phyloP scores from a whole-genome alignment of 2,329 filamentous ascomycete species.

The Ramichloridium luteum region DNA sequence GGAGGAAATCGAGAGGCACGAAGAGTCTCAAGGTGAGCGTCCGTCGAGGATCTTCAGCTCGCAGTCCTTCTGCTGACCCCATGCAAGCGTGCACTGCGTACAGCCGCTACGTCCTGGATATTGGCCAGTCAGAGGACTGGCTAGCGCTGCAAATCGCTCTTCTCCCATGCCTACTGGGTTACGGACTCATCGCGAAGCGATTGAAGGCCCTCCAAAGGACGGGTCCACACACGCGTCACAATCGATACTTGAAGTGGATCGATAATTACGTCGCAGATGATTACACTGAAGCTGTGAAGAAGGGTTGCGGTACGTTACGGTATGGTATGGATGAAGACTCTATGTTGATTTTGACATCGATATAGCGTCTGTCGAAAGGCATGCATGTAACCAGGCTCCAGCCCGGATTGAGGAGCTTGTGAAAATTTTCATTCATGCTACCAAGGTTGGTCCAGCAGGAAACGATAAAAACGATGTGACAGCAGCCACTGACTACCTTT shows the following conservation, averaged over 20 bases:
- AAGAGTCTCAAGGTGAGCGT: slow-evolving; percentile 59
- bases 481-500: slow-evolving; percentile 2
- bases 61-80: not conserved
- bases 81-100: slow-evolving; percentile 62
- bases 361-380: slow-evolving; percentile 60
- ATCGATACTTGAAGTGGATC: slow-evolving; percentile 78
- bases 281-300: slow-evolving; percentile 58
- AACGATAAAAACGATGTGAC: not conserved
- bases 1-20: slow-evolving; percentile 56
- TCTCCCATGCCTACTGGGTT: slow-evolving; percentile 81
- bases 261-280: slow-evolving; percentile 75
- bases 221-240: slow-evolving; percentile 17
- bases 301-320: slow-evolving; percentile 50
- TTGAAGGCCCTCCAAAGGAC: slow-evolving; percentile 51
- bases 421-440: slow-evolving; percentile 76
- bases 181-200: slow-evolving; percentile 64
- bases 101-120: slow-evolving; percentile 70
- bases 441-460: slow-evolving; percentile 47
- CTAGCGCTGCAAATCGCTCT: slow-evolving; percentile 74
- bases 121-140: slow-evolving; percentile 80
- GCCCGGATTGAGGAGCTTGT: slow-evolving; percentile 69
- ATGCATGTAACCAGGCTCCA: slow-evolving; percentile 61
- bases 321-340: slow-evolving; percentile 6
- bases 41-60: not conserved
- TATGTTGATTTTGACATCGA: not conserved